Base-by-base conservation (phyloP, 2,329 filamentous ascomycete species). In the Monosporascus sp. region DNA sequence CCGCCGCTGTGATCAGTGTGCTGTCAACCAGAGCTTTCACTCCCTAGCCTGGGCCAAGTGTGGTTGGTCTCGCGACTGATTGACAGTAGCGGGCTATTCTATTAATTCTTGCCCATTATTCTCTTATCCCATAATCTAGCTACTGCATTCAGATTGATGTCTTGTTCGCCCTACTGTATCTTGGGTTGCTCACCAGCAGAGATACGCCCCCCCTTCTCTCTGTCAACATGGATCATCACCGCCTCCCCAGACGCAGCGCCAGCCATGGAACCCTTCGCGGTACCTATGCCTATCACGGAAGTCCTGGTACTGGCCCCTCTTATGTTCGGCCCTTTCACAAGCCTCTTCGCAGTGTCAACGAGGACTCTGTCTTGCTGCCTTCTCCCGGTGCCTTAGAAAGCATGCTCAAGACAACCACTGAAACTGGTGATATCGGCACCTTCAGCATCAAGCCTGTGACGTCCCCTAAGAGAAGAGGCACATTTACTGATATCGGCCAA, bases 351-450 rank as follows among this genome's bases (percentile, higher is more conserved):
- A 72, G 69, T 58, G 68, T 77, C 53, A 72, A 73, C 48, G 72
- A 76, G 52, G 75, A 75, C 52, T 63, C 68, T 31, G 63, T 65
- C 27, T 67, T 78, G 49, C 70, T 77, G 15, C 71, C 68, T 46
- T 78, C 72, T 1, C 79, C 81, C 0, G 80, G 77, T 5, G 79
- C 79, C 2, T 68, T 85, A n/a, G 77, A 83, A 59, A 79, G 81
- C 64, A 85, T 86, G 83, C 71, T 86, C 54, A 85, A 81, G 68
- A 85, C 79, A 3, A 84, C 80, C 1, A 85, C 82, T 1, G 83
- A 86, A 62, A 84, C 82, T 8, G 82, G 83, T n/a, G 81, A 86
- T 58, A 82, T 84, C 58, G 82, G 81, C 5, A 68, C 80, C 48
- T 85, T 84, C 64, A 82, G 79, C 49, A 81, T 83, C 58, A 75